Base-by-base conservation (phyloP, 139 green algal genomes). In the Coelastrella sp. region DNA sequence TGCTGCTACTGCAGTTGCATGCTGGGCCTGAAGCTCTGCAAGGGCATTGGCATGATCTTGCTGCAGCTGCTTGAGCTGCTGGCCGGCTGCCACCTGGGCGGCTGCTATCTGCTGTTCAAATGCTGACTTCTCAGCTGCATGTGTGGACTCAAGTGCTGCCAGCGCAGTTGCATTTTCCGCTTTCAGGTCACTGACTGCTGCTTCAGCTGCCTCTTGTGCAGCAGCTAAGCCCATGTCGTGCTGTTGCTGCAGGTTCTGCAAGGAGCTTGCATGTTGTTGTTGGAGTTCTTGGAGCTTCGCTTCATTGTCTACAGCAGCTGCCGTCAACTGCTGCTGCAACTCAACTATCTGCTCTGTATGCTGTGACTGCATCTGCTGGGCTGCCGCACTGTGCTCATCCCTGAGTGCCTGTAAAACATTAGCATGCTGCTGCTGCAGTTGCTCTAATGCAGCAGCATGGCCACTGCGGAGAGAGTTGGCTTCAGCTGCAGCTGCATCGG, bases 171-270 rank as follows among this genome's bases (percentile, higher is more conserved):
- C 22, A 59, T 61, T 14, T 61, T 8, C 75, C 7, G 57, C 75
- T 61, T 56, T 60, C 8, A 77, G 8, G 22, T n/a, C 10, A 23
- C n/a, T 17, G 19, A 64, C 68, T 80, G 68, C 65, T 76, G 60
- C 68, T 79, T 19, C 66, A 57, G 83, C 4, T 79, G 20, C 58
- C 32, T 64, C 5, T 84, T 17, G 19, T 65, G 19, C 16, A 60
- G 77, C 32, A 47, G 32, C 32, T 47, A 47, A 47, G 32, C 32
- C 32, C 32, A 47, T 47, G 0, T 47, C 32, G 32, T 47, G 32
- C 17, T 84, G 77, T 65, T 68, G 77, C 56, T 82, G 75, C 75
- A 60, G 22, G 23, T 82, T 22, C 75, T 82, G 75, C 75, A 82
- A n/a, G 20, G 20, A 22, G 14, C 23, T 17, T 10, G n/a, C 32